A percentile compares a stretch with the other conserved stretches of the same genome.
Evolutionary conservation across 768 basidiomycete species (phyloP).

Genomic region (Rhizopogon sp.): DNA sequence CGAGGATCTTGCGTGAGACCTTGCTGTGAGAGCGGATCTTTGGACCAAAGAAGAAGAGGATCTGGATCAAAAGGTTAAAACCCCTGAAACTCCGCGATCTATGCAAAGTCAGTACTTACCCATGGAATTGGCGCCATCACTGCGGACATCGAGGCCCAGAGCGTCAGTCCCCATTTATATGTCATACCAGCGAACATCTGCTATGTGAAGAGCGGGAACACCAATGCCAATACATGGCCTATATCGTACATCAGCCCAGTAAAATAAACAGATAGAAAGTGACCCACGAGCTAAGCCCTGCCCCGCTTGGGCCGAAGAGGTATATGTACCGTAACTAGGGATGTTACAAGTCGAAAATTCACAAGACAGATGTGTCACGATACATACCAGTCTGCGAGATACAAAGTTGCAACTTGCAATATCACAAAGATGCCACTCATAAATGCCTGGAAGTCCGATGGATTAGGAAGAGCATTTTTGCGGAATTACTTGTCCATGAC

Average conservation of each 20-base stretch:
- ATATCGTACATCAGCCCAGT: background rate
- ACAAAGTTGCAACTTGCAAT: constrained; percentile 41
- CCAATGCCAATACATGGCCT: constrained; percentile 35
- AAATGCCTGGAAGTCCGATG: constrained; percentile 27
- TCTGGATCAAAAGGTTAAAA: constrained; percentile 5
- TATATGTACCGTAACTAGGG: constrained; percentile 37
- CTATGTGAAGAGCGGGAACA: constrained; percentile 46
- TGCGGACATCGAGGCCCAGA: constrained; percentile 35
- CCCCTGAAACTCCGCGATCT: background rate
- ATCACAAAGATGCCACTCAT: constrained; percentile 34
- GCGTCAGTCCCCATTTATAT: constrained; percentile 42
- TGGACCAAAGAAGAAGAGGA: constrained; percentile 27
- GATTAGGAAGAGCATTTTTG: constrained; percentile 2
- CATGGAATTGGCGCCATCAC: constrained; percentile 41
- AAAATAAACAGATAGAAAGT: background rate
- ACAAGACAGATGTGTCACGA: background rate
- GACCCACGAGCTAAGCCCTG: constrained; percentile 41
- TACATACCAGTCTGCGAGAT: constrained; percentile 46
- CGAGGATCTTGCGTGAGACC: constrained; percentile 16
- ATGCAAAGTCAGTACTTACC: constrained; percentile 19
- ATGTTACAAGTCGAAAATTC: background rate
- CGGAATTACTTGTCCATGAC: background rate
- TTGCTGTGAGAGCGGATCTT: constrained; percentile 26
- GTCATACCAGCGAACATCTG: constrained; percentile 42
- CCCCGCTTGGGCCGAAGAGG: constrained; percentile 51